phyloP scores from a whole-genome alignment of 805 yeast species.

The Saccharomyces jurei region DNA sequence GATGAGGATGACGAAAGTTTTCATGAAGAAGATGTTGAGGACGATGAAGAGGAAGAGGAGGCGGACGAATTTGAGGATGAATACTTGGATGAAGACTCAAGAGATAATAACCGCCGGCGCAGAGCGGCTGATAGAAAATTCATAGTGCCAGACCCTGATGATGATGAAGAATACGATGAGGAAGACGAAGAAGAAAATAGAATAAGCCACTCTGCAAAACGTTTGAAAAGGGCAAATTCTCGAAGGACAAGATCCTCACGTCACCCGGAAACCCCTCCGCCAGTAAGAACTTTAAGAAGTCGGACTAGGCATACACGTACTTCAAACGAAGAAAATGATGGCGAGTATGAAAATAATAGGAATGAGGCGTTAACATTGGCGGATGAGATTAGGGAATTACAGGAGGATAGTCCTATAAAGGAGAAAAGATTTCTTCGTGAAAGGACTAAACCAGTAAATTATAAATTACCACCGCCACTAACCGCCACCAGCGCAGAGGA shows the following conservation, averaged over 20 bases:
- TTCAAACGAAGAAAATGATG: constrained; percentile 16
- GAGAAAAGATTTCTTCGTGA: constrained; percentile 50
- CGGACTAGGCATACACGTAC: constrained; percentile 16
- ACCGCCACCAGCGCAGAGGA: constrained; percentile 31
- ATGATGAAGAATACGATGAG: constrained; percentile 27
- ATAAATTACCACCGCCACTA: constrained; percentile 78
- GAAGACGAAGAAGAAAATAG: constrained; percentile 17
- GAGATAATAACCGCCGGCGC: constrained; percentile 9
- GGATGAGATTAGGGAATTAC: constrained; percentile 59
- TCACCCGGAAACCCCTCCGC: constrained; percentile 6
- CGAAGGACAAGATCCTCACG: constrained; percentile 2
- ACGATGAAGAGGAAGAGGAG: constrained; percentile 29
- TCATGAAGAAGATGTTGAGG: constrained; percentile 28
- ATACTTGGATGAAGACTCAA: constrained; percentile 15
- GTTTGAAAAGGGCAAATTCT: constrained; percentile 1
- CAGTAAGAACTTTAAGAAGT: constrained; percentile 17
- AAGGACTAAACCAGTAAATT: constrained; percentile 68
- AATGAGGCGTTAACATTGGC: constrained; percentile 35
- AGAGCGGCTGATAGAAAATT: constrained; percentile 17
- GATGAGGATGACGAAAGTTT: constrained; percentile 30
- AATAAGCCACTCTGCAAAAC: not conserved
- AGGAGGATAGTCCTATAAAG: constrained; percentile 51
- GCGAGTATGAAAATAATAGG: constrained; percentile 19
- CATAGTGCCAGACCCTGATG: constrained; percentile 27
- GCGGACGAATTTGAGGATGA: constrained; percentile 35